Conservation (phyloP, 2,329 filamentous ascomycete species). For the Anisogramma anomala region DNA sequence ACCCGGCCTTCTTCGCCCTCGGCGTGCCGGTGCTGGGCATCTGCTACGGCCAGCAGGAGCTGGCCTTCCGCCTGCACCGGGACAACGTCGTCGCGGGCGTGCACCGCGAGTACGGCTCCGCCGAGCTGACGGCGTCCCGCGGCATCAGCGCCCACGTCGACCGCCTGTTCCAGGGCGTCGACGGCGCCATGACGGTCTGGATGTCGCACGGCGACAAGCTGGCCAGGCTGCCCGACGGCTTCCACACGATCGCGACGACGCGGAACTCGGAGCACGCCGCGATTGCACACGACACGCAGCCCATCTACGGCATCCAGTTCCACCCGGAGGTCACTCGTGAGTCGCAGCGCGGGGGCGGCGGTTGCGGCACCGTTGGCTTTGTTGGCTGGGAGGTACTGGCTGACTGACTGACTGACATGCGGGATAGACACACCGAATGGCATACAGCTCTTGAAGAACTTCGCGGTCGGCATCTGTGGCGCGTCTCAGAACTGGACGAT, state of each 20-base stretch:
- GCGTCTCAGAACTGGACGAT: conserved; percentile 74
- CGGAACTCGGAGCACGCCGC: conserved; percentile 67
- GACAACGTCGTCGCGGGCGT: conserved; percentile 11
- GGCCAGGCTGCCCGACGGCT: conserved; percentile 57
- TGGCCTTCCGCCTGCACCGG: conserved; percentile 12
- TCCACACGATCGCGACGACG: conserved; percentile 63
- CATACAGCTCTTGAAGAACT: conserved; percentile 65
- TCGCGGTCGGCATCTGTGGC: conserved; percentile 70
- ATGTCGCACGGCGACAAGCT: conserved; percentile 93
- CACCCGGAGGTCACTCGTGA: conserved; percentile 60
- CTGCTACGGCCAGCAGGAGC: conserved; percentile 13
- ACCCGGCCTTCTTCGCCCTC: conserved; percentile 70
- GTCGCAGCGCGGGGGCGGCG: neutral
- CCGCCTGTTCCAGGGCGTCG: conserved; percentile 65
- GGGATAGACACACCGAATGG: conserved; percentile 38
- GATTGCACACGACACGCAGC: conserved; percentile 59
- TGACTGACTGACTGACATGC: neutral
- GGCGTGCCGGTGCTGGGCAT: conserved; percentile 43
- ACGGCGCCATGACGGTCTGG: conserved; percentile 48
- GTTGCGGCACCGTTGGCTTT: too few relatives aligned
- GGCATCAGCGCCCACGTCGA: conserved; percentile 51
- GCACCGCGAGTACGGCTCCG: conserved; percentile 11
- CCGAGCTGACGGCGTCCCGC: conserved; percentile 47
- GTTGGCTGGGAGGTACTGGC: neutral
- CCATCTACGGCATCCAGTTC: conserved; percentile 76